Evolutionary conservation across 768 basidiomycete species (phyloP), one percentile per base, ranked within the genome.

Genomic region (Rhodotorula diobovata): DNA sequence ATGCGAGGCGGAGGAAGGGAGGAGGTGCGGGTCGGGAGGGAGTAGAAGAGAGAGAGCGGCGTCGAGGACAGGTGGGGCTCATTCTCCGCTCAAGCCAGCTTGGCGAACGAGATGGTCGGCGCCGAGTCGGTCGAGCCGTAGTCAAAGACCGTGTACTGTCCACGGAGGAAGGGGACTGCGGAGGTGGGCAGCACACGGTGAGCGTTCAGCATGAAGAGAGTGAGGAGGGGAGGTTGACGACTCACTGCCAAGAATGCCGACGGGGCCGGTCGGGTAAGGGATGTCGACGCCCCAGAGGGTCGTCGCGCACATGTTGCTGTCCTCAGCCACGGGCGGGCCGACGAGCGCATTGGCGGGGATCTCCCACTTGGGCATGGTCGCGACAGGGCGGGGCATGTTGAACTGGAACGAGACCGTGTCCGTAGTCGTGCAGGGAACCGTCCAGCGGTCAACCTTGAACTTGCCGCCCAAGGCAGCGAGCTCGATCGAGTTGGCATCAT

Each of bases 271-370:
- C 25, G 8, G 18, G 39, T 34, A 34, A 30, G 30, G 28, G 39
- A 71, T 50, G 39, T 71, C 70, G 37, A 65, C 70, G n/a, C 70
- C 70, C 30, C 41, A 34, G 23, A 62, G 32, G 10, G 60, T 50
- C 8, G 28, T 10, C 34, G 7, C 9, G 54, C 70, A 66, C 45
- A 61, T 32, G 11, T 23, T 54, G n/a, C 12, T 25, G 8, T 20
- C 14, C 21, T 48, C n/a, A n/a, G n/a, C 63, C 60, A 56, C 51
- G 2, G 14, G 15, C 20, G 48, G 0, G 39, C 28, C 57, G 25
- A 60, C 15, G 46, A 70, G 35, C 23, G 14, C 32, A 7, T 25
- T 32, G 10, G 58, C n/a, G 10, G 16, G 3, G 58, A 53, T 30
- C n/a, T 30, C 48, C 25, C 28, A 50, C 23, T 25, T 50, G 25